A percentile compares a stretch with the other conserved stretches of the same genome.
phyloP scores from a whole-genome alignment of 495 filamentous ascomycete genomes.

The Lindgomyces ingoldianus region DNA sequence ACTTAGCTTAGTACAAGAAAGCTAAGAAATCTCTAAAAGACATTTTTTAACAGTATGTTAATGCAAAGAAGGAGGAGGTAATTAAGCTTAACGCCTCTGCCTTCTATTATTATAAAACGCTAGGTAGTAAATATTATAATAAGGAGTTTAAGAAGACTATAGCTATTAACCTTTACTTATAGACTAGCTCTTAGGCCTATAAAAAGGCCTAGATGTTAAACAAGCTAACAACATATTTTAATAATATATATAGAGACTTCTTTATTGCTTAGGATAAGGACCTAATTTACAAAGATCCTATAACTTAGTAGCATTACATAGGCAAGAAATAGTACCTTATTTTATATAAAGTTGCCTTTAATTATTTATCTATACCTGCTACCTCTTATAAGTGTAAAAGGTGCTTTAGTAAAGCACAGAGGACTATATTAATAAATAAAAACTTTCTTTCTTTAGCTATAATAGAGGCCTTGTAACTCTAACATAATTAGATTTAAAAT shows the following conservation, averaged over 20 bases:
- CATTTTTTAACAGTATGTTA: too few species aligned
- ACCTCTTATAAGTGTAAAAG: neutral
- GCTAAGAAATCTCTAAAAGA: neutral
- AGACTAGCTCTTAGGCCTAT: too few species aligned
- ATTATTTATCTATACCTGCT: neutral
- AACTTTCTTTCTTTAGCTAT: neutral
- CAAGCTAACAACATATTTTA: neutral
- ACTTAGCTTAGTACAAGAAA: neutral
- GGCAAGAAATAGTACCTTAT: neutral
- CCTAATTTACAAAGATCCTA: neutral
- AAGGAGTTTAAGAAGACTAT: neutral
- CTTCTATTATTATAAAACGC: neutral
- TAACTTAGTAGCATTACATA: neutral
- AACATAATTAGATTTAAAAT: neutral
- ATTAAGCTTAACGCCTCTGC: neutral
- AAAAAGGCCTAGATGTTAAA: neutral
- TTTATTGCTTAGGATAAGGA: neutral
- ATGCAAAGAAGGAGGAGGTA: neutral
- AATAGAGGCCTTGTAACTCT: neutral
- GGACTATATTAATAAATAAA: neutral
- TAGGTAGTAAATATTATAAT: too few species aligned
- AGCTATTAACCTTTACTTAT: neutral
- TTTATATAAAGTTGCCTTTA: neutral
- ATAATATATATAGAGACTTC: neutral
- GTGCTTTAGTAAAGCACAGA: neutral